phyloP scores from a whole-genome alignment of 768 basidiomycete species.

The Lactarius deliciosus region DNA sequence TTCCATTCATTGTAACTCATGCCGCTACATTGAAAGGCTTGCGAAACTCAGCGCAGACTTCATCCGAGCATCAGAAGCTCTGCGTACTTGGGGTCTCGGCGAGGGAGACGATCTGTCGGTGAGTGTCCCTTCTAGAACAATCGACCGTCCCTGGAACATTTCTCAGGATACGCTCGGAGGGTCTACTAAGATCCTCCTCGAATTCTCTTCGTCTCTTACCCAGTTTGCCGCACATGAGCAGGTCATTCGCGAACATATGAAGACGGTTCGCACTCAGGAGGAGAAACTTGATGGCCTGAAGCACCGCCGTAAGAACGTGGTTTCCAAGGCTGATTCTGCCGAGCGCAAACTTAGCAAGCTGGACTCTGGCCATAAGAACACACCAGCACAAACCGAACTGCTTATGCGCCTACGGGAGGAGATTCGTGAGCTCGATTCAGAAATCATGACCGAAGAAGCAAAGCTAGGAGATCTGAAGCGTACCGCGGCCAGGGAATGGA shows the following conservation, averaged over 20 bases:
- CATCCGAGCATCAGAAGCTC: conserved; percentile 66
- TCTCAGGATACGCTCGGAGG: conserved; percentile 71
- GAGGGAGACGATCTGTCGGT: conserved; percentile 85
- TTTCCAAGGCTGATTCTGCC: conserved; percentile 72
- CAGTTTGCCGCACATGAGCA: conserved; percentile 72
- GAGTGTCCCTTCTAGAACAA: conserved; percentile 33
- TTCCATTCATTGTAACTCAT: not conserved
- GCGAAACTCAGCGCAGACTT: conserved; percentile 67
- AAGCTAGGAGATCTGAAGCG: conserved; percentile 83
- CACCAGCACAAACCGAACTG: conserved; percentile 67
- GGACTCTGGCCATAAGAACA: conserved; percentile 85
- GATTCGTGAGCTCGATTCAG: conserved; percentile 73
- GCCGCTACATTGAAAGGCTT: conserved; percentile 40
- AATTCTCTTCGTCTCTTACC: conserved; percentile 65
- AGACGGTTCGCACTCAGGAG: conserved; percentile 79
- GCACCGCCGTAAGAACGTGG: conserved; percentile 63
- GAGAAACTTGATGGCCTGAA: conserved; percentile 78
- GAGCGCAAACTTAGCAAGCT: conserved; percentile 90
- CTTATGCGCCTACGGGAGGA: conserved; percentile 72
- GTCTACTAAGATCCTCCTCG: conserved; percentile 62
- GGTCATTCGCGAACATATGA: conserved; percentile 68
- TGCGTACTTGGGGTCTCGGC: conserved; percentile 69
- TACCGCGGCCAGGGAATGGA: conserved; percentile 59
- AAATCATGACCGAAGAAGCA: conserved; percentile 83
- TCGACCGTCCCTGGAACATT: conserved; percentile 3